Conservation (phyloP, 2,329 filamentous ascomycete species). For the Tolypocladium guangdongense region DNA sequence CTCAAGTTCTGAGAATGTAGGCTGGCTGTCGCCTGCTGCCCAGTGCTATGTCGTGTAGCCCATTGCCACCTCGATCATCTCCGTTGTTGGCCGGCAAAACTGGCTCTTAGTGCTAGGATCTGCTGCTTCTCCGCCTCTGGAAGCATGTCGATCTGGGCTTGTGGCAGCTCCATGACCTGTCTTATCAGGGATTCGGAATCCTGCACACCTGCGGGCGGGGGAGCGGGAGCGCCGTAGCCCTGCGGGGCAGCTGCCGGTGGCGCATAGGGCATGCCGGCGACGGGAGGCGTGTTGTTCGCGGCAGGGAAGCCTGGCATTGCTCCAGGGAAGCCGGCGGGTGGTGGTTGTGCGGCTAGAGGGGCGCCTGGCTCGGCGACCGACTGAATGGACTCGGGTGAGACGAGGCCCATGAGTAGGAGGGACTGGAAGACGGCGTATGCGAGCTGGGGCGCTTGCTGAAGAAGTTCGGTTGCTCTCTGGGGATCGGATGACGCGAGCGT, state of each 20-base stretch:
- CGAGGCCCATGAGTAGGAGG: conserved; percentile 81
- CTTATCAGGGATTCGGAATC: conserved; percentile 66
- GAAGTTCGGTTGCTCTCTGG: conserved; percentile 70
- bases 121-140: conserved; percentile 66
- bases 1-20: background rate
- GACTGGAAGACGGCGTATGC: conserved; percentile 93
- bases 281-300: conserved; percentile 37
- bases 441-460: conserved; percentile 83
- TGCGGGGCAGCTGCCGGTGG: conserved; percentile 27
- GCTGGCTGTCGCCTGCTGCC: background rate
- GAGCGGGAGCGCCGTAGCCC: conserved; percentile 21
- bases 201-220: conserved; percentile 26
- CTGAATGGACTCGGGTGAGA: conserved; percentile 72
- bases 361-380: conserved; percentile 61
- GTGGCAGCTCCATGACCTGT: conserved; percentile 70
- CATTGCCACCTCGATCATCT: conserved; percentile 10
- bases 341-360: conserved; percentile 21
- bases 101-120: conserved; percentile 65
- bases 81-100: conserved; percentile 36
- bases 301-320: conserved; percentile 25
- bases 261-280: conserved; percentile 32
- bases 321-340: conserved; percentile 19
- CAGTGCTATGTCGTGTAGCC: background rate
- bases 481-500: conserved; percentile 74
- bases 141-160: conserved; percentile 68